These are phyloP conservation scores for Leucocoprinus sp. DNA, from an alignment of 768 basidiomycete species.

Conservation along the genomic window DNA sequence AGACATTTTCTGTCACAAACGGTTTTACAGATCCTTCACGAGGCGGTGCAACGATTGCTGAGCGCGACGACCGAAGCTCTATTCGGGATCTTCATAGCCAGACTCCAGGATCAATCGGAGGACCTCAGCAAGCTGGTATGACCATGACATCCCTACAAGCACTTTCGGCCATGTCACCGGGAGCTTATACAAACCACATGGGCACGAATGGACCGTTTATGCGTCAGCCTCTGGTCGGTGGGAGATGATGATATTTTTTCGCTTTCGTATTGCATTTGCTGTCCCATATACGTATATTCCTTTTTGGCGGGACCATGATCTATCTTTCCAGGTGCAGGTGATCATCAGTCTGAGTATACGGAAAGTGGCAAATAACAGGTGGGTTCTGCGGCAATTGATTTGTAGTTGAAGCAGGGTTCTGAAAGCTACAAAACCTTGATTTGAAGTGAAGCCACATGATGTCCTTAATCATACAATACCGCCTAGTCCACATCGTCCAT, in stretches of 20 bases:
- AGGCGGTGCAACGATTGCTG: conserved; percentile 74
- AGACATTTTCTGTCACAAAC: conserved; percentile 63
- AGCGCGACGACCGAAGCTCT: conserved; percentile 61
- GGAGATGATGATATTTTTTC: conserved; percentile 29
- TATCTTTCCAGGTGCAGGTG: no score
- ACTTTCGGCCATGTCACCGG: conserved; percentile 38
- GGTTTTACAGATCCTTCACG: conserved; percentile 58
- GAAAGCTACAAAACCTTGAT: no score
- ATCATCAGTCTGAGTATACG: no score
- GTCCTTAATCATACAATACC: no score
- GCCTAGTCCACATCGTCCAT: no score
- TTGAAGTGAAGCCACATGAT: no score
- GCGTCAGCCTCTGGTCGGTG: conserved; percentile 51
- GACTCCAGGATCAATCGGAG: conserved; percentile 41
- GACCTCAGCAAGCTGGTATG: conserved; percentile 28
- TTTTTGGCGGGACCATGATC: no score
- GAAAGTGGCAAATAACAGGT: no score
- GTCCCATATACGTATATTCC: conserved; percentile 6
- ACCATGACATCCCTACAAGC: conserved; percentile 40
- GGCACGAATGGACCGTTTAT: conserved; percentile 54
- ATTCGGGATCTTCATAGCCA: conserved; percentile 47
- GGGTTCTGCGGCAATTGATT: no score
- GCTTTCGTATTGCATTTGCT: conserved; percentile 7
- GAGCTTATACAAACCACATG: conserved; percentile 39
- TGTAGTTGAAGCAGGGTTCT: no score